Base-by-base conservation (phyloP, 345 rosid species). In the Brassica cretica region DNA sequence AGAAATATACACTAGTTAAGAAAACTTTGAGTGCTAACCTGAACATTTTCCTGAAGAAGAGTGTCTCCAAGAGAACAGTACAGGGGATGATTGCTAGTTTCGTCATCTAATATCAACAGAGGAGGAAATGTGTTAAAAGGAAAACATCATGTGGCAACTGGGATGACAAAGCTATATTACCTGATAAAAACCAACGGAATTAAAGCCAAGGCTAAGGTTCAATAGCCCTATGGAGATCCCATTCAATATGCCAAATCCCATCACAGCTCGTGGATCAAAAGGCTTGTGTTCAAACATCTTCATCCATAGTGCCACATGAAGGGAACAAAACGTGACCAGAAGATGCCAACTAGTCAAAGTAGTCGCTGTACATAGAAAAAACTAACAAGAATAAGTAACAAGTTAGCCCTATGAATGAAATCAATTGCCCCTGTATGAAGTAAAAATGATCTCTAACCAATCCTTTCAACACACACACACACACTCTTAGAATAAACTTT, bases 281-380 rank as follows among this genome's bases (percentile, higher is more conserved):
- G 99, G 99, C 89, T 96, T 96, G 88, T 93, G 99, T 73, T 96
- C 99, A 79, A 96, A 96, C 84, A 90, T 83, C 77, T 96, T 96
- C 94, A 93, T 86, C 92, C 94, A 89, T 87, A 93, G 74, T 60
- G 99, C 99, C 81, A 91, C 94, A 71, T 96, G 99, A 85, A 96
- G 99, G 63, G 98, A 96, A 79, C 98, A 93, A 88, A 96, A 96
- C 0, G 99, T 96, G 70, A 96, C 99, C 85, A 96, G 81, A 72
- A 96, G 99, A 89, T 96, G 99, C 99, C 99, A 96, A 85, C 99
- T 96, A 56, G 99, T 96, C 91, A 96, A 84, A 51, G 99, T 96
- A 64, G 99, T 96, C 66, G 99, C 99, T 96, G 90, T 66, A 78
- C 12, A 16, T 61, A 37, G 30, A 73, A 10, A 41, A 41, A 39